phyloP scores from a whole-genome alignment of 495 filamentous ascomycete genomes.

The Friedmanniomyces endolithicus region DNA sequence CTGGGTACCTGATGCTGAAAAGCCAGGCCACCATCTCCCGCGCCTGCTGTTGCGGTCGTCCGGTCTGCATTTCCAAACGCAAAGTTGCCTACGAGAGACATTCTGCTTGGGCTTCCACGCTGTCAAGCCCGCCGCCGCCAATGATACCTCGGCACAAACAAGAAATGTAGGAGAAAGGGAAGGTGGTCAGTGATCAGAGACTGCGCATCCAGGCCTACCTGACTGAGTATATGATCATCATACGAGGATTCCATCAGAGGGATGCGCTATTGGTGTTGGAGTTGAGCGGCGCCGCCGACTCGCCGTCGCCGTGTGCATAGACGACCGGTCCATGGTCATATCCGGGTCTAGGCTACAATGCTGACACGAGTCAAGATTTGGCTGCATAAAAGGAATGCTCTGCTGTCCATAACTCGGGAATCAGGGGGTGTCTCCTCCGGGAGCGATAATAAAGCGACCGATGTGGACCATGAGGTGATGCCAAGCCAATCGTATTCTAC shows the following conservation, averaged over 20 bases:
- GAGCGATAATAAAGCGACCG: too few species aligned
- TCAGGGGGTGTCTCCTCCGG: too few species aligned
- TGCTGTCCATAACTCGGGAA: too few species aligned
- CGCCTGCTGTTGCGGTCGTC: constrained; percentile 8
- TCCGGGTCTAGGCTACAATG: neutral
- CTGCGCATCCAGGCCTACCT: too few species aligned
- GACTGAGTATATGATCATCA: too few species aligned
- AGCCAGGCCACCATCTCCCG: neutral
- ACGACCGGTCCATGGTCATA: neutral
- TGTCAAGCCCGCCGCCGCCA: neutral
- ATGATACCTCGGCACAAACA: neutral
- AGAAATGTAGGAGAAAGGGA: too few species aligned
- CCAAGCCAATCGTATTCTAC: too few species aligned
- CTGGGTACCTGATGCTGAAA: neutral
- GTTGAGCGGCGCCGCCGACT: neutral
- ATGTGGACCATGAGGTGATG: too few species aligned
- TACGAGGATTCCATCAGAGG: neutral
- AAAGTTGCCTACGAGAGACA: constrained; percentile 23
- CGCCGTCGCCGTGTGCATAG: neutral
- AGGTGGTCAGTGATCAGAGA: too few species aligned
- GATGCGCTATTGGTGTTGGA: neutral
- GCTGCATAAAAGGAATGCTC: too few species aligned
- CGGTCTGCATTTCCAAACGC: constrained; percentile 19
- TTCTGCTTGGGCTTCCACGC: neutral
- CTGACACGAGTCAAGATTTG: too few species aligned